Percentiles rank a stretch among this genome's conserved stretches.
Evolutionary conservation across 2,329 filamentous ascomycete genomes (phyloP).

Genomic region (Pleurostoma richardsiae): DNA sequence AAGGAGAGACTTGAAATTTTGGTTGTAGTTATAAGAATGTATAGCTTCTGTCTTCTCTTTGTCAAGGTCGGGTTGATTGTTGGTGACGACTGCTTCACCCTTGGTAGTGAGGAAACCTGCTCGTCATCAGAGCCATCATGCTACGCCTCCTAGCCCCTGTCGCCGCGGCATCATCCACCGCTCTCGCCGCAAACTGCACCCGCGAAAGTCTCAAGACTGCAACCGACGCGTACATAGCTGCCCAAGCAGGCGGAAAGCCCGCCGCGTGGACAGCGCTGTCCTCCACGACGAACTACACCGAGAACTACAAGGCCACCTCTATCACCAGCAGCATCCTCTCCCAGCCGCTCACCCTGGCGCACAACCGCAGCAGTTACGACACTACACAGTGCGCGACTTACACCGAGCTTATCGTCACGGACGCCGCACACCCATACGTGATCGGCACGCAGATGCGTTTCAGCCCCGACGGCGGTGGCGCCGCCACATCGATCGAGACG

Average conservation of each 20-base stretch:
- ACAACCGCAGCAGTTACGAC: constrained; percentile 29
- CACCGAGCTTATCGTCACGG: constrained; percentile 27
- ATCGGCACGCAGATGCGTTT: constrained; percentile 29
- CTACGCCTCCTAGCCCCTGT: too few relatives aligned
- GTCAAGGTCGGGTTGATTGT: too few relatives aligned
- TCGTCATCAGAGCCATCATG: too few relatives aligned
- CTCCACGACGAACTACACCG: constrained; percentile 18
- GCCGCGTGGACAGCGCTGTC: constrained; percentile 6
- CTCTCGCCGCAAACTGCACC: constrained; percentile 6
- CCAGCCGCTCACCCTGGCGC: constrained; percentile 23
- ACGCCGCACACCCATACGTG: constrained; percentile 24
- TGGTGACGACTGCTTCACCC: too few relatives aligned
- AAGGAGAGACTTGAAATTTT: too few relatives aligned
- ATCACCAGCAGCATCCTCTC: constrained; percentile 22
- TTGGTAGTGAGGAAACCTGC: too few relatives aligned
- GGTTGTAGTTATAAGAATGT: too few relatives aligned
- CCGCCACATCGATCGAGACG: constrained; percentile 16
- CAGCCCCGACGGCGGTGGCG: constrained; percentile 8
- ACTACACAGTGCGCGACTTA: constrained; percentile 29
- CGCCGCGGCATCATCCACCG: too few relatives aligned
- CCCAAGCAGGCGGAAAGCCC: constrained; percentile 14
- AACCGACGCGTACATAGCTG: constrained; percentile 13
- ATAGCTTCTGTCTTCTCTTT: too few relatives aligned
- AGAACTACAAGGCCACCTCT: constrained; percentile 25
- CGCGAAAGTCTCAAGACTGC: constrained; percentile 11